A percentile compares a stretch with the other conserved stretches of the same genome.
Evolutionary conservation across 495 filamentous ascomycete species (phyloP).

Genomic region (Tuber microsphaerosporum): DNA sequence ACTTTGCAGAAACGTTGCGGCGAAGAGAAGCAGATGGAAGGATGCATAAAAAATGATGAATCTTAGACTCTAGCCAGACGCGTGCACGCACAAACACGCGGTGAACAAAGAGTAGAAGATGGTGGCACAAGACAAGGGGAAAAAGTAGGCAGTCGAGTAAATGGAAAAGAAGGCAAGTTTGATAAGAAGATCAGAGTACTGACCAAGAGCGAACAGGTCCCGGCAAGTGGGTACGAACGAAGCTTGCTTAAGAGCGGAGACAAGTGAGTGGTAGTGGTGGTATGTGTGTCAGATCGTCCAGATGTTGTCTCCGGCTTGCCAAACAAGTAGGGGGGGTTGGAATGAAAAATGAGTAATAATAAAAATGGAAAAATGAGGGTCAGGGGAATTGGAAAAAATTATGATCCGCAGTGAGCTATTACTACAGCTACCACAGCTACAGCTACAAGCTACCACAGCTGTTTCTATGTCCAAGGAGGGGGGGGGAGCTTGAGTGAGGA

Average conservation of each 20-base stretch:
- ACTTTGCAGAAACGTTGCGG: constrained; percentile 13
- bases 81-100: constrained; percentile 28
- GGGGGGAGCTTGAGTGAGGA: constrained; percentile 36
- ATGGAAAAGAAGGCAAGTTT: constrained; percentile 30
- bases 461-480: constrained; percentile 35
- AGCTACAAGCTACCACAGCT: constrained; percentile 39
- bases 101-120: constrained; percentile 14
- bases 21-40: constrained; percentile 1
- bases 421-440: constrained; percentile 36
- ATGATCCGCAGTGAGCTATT: constrained; percentile 15
- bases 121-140: constrained; percentile 20
- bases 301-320: constrained; percentile 38
- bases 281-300: constrained; percentile 39
- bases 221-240: constrained; percentile 32
- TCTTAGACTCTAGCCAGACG: constrained; percentile 25
- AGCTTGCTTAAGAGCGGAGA: constrained; percentile 35
- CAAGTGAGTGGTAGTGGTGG: constrained; percentile 34
- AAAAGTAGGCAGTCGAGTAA: constrained; percentile 25
- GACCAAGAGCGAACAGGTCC: constrained; percentile 39
- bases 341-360: background rate
- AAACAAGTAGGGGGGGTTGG: constrained; percentile 34
- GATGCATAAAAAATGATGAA: constrained; percentile 24
- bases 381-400: constrained; percentile 32
- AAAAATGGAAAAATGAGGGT: constrained; percentile 33
- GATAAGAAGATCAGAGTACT: constrained; percentile 33